Base-by-base conservation (phyloP, 2,329 filamentous ascomycete genomes). In the Teratosphaeria viscida region DNA sequence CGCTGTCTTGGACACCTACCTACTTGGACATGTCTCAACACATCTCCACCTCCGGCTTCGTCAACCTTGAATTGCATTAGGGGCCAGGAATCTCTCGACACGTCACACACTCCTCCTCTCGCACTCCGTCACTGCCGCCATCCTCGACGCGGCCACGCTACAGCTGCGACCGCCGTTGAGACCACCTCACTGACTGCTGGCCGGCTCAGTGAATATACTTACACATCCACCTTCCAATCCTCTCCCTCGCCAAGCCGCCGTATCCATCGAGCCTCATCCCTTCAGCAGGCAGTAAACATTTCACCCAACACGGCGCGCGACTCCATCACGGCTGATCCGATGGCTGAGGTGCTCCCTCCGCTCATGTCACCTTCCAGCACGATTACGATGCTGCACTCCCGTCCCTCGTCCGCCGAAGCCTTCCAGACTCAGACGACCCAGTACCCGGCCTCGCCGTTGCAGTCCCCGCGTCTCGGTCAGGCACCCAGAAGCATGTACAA, bases 371-470 rank as follows among this genome's bases (percentile, higher is more conserved):
- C 75, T 60, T 69, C 76, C 67, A 73, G 71, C 68, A 73, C 77
- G 68, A 78, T 78, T 70, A 77, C 76, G 66, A 79, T 79, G 77
- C 74, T 79, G 66, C 77, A 79, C 60, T 65, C 69, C 56, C 70
- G 71, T 52, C 72, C 71, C 68, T 74, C 77, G 57, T 76, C 77
- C 61, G 67, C 76, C 69, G 77, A 79, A 71, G 73, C 75, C 66
- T 79, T 77, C 71, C 74, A 75, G 63, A 73, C 69, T 67, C 65
- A 70, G 56, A 67, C 71, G 55, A 63, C 66, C 58, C 65, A 71
- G 26, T 56, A 56, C 19, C 35, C 55, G 5, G 43, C 43, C 43
- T 49, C 43, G 60, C 70, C 71, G 61, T 64, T 71, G 59, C 74
- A 75, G 60, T 69, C 75, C 53, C 65, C 67, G 64, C 72, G 77